Percentiles rank a stretch among this genome's conserved stretches.
Conservation (phyloP, 495 filamentous ascomycete genomes). For the Glonium stellatum region DNA sequence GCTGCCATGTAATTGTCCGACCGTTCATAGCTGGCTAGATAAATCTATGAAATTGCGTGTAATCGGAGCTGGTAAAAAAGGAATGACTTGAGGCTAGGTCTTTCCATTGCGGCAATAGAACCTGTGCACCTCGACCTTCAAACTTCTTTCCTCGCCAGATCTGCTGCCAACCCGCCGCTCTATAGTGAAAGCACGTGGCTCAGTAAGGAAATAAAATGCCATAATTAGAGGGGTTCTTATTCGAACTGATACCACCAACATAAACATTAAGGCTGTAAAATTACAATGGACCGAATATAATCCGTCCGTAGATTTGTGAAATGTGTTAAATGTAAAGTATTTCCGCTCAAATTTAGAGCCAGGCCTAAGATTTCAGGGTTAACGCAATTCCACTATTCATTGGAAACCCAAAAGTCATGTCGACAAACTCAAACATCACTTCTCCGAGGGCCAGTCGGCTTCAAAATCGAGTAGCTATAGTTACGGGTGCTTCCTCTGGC, state of each 20-base stretch:
- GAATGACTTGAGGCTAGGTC: not conserved
- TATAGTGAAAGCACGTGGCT: not conserved
- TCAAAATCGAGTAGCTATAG: slow-evolving; percentile 39
- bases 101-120: not conserved
- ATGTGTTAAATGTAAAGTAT: not conserved
- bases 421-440: not conserved
- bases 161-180: not conserved
- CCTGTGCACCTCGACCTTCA: not conserved
- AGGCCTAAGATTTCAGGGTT: not conserved
- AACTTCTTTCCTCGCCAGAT: not conserved
- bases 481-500: slow-evolving; percentile 46
- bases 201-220: not conserved
- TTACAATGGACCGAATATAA: not conserved
- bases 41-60: not conserved
- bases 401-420: not conserved
- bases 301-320: not conserved
- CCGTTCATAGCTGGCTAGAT: slow-evolving; percentile 2
- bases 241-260: too few relatives aligned
- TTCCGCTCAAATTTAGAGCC: not conserved
- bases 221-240: too few relatives aligned
- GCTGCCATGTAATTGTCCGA: slow-evolving; percentile 1
- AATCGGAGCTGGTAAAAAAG: not conserved
- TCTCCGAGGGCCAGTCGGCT: slow-evolving; percentile 5
- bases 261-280: not conserved
- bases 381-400: not conserved